A percentile compares a stretch with the other conserved stretches of the same genome.
Conservation (phyloP, 2,329 filamentous ascomycete genomes). For the Ophiostoma quercus region DNA sequence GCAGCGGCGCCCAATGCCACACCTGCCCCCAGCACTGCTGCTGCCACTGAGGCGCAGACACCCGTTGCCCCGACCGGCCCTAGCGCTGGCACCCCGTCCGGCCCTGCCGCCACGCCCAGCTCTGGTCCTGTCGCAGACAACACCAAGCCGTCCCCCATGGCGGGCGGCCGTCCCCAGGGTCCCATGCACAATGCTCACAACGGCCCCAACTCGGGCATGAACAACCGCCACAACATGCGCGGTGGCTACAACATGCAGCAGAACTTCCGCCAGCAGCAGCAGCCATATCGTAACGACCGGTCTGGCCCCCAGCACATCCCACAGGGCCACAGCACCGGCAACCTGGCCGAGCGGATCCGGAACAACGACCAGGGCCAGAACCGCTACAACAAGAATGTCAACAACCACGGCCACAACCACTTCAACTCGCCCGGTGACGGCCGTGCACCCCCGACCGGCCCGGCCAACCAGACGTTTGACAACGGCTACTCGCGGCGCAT, state of each 20-base stretch:
- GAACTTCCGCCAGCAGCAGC: conserved; percentile 43
- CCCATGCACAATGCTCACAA: conserved; percentile 21
- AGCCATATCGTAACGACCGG: conserved; percentile 47
- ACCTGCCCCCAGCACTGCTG: background rate
- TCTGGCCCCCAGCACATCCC: conserved; percentile 40
- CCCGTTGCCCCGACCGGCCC: background rate
- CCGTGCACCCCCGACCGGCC: conserved; percentile 68
- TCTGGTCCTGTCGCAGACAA: conserved; percentile 19
- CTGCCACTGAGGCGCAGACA: background rate
- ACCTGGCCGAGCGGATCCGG: conserved; percentile 47
- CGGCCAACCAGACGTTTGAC: conserved; percentile 52
- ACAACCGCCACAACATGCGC: conserved; percentile 47
- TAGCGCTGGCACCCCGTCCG: background rate
- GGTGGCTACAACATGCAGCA: conserved; percentile 45
- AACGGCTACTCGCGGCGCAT: conserved; percentile 50
- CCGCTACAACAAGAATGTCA: conserved; percentile 34
- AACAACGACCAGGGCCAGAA: conserved; percentile 44
- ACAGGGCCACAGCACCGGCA: conserved; percentile 41
- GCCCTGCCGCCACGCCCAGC: background rate
- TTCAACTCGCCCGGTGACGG: conserved; percentile 57
- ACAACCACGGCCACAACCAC: conserved; percentile 29
- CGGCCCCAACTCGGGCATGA: conserved; percentile 27
- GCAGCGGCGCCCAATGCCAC: background rate
- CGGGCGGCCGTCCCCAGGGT: conserved; percentile 2
- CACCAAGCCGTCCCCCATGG: background rate